phyloP scores from a whole-genome alignment of 2,329 filamentous ascomycete species.

The Shiraia sp. region DNA sequence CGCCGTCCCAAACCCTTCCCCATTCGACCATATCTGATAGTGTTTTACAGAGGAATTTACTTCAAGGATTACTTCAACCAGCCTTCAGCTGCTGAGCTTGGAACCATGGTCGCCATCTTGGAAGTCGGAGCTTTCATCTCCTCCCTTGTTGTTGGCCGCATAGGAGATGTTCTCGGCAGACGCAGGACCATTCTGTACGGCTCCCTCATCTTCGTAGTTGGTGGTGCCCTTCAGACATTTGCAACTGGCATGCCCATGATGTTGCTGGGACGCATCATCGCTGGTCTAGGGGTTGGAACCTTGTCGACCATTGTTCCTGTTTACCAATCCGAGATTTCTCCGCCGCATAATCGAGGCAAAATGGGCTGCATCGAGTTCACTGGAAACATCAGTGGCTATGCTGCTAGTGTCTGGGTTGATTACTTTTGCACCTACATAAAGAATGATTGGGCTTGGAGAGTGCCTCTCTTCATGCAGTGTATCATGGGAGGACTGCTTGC shows the following conservation, averaged over 20 bases:
- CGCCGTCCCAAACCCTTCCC: constrained; percentile 34
- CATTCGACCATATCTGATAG: constrained; percentile 33
- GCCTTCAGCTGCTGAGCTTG: constrained; percentile 82
- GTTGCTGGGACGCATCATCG: constrained; percentile 58
- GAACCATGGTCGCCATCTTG: constrained; percentile 96
- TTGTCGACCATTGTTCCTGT: constrained; percentile 57
- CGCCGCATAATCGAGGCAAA: constrained; percentile 92
- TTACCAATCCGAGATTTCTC: constrained; percentile 68
- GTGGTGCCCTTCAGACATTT: constrained; percentile 82
- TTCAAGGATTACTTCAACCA: constrained; percentile 94
- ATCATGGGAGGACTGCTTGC: constrained; percentile 88
- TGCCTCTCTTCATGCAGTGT: constrained; percentile 90
- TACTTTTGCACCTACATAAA: constrained; percentile 94
- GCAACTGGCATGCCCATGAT: constrained; percentile 88
- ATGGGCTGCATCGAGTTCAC: constrained; percentile 98
- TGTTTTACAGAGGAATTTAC: constrained; percentile 68
- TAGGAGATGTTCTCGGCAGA: constrained; percentile 90
- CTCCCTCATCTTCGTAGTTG: constrained; percentile 81
- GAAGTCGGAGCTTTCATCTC: constrained; percentile 92
- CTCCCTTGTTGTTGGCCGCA: constrained; percentile 80
- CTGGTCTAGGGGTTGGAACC: constrained; percentile 56
- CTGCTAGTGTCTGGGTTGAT: constrained; percentile 97
- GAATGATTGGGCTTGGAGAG: constrained; percentile 83
- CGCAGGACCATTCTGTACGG: constrained; percentile 91
- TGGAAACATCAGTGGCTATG: constrained; percentile 94